phyloP scores from a whole-genome alignment of 140 eudicot species.

The Ambrosia hybrid region DNA sequence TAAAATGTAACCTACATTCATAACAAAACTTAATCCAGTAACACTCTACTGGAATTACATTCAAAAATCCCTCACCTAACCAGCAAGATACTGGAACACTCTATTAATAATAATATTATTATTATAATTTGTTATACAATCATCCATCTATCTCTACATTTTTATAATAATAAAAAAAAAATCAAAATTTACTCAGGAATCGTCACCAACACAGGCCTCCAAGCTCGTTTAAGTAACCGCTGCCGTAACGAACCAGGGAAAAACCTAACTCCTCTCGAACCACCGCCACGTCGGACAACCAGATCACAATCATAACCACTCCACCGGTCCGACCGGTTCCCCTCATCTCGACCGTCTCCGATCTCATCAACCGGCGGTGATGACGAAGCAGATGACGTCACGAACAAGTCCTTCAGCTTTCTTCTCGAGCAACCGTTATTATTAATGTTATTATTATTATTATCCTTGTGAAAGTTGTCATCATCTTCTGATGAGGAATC shows the following conservation, averaged over 20 bases:
- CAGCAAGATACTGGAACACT: constrained; percentile 18
- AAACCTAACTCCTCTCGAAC: constrained; percentile 49
- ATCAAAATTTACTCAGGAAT: constrained; percentile 50
- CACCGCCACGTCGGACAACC: constrained; percentile 41
- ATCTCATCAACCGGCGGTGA: constrained; percentile 44
- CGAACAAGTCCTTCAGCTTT: constrained; percentile 86
- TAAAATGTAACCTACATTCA: constrained; percentile 7
- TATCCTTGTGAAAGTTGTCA: constrained; percentile 11
- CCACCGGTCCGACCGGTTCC: constrained; percentile 14
- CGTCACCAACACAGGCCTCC: constrained; percentile 83
- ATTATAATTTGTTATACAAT: not conserved
- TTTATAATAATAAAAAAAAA: constrained; percentile 1
- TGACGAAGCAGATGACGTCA: constrained; percentile 45
- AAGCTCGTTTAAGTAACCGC: constrained; percentile 73
- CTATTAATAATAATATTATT: not conserved
- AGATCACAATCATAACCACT: constrained; percentile 29
- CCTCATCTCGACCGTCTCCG: constrained; percentile 35
- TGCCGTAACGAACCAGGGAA: constrained; percentile 73
- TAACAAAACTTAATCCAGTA: constrained; percentile 17
- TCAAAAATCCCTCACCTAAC: constrained; percentile 21
- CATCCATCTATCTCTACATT: constrained; percentile 11
- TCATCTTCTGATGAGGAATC: constrained; percentile 48
- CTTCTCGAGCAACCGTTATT: constrained; percentile 34
- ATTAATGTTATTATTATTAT: too few species aligned
- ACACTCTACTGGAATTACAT: constrained; percentile 20